Evolutionary conservation across 169 alveolate genomes (phyloP).

Genomic region (Plasmodium gonderi): DNA sequence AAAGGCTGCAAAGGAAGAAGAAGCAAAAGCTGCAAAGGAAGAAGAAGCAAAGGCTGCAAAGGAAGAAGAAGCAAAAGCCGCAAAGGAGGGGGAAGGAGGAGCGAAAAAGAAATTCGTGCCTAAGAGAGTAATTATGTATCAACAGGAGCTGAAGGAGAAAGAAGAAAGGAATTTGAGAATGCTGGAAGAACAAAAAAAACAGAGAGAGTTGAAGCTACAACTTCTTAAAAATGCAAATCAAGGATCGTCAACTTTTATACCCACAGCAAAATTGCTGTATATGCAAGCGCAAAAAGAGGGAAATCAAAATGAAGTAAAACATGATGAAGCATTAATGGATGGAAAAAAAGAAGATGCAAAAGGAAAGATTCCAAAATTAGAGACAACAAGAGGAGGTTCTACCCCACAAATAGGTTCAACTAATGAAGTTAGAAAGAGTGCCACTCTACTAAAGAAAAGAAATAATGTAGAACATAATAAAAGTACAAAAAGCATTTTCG

Average conservation of each 20-base stretch:
- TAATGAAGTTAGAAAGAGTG: background rate
- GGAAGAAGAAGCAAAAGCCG: background rate
- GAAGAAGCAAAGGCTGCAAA: background rate
- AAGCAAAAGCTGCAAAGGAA: background rate
- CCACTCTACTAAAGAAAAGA: background rate
- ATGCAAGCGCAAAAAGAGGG: constrained; percentile 24
- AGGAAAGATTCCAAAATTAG: background rate
- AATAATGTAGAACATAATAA: constrained; percentile 5
- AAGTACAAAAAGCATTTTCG: constrained; percentile 15
- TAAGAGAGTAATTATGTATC: constrained; percentile 53
- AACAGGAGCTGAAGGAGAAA: constrained; percentile 14
- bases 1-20: background rate
- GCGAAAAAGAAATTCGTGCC: constrained; percentile 36
- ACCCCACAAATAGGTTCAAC: background rate
- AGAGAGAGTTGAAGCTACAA: constrained; percentile 37
- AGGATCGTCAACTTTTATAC: constrained; percentile 61
- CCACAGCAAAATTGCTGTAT: constrained; percentile 57
- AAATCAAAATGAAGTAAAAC: background rate
- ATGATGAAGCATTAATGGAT: background rate
- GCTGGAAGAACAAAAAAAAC: constrained; percentile 34
- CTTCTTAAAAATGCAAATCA: constrained; percentile 32
- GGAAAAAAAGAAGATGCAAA: background rate
- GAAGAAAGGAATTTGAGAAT: constrained; percentile 6
- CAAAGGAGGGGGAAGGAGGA: background rate
- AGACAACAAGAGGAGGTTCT: background rate